A percentile compares a stretch with the other conserved stretches of the same genome.
Conservation (phyloP, 257 asterid genomes). For the Nicotiana tomentosiformis region DNA sequence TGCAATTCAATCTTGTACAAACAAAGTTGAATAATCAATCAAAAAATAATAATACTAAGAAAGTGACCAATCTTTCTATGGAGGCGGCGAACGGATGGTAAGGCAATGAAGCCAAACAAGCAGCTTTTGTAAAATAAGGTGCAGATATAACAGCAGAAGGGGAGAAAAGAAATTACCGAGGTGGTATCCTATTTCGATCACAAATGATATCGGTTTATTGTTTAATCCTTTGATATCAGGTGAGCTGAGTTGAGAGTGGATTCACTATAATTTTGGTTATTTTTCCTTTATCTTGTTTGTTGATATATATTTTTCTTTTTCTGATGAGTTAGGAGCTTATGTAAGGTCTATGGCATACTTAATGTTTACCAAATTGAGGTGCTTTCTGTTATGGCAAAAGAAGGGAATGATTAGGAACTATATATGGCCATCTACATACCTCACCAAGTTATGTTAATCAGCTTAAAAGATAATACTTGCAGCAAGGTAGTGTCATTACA, state of each 20-base stretch:
- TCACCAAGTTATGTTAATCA: neutral
- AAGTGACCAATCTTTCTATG: neutral
- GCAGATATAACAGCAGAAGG: neutral
- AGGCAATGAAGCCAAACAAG: neutral
- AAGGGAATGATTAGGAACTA: neutral
- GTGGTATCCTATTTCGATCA: neutral
- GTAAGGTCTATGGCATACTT: neutral
- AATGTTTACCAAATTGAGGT: too few relatives aligned
- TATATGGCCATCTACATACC: neutral
- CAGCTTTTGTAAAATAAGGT: neutral
- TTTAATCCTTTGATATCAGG: neutral
- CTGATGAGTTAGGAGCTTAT: neutral
- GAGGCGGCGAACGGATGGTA: neutral
- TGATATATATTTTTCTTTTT: too few relatives aligned
- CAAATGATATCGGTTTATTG: neutral
- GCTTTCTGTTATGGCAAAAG: too few relatives aligned
- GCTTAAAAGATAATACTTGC: neutral
- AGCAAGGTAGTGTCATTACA: neutral
- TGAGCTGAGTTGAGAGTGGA: neutral
- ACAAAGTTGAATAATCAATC: constrained; percentile 52
- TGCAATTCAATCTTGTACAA: constrained; percentile 72
- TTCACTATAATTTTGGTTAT: neutral
- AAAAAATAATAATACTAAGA: neutral
- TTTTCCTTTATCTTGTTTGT: neutral
- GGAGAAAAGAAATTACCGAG: neutral